Evolutionary conservation across 495 filamentous ascomycete genomes (phyloP).

Genomic region (Neurospora sp.): DNA sequence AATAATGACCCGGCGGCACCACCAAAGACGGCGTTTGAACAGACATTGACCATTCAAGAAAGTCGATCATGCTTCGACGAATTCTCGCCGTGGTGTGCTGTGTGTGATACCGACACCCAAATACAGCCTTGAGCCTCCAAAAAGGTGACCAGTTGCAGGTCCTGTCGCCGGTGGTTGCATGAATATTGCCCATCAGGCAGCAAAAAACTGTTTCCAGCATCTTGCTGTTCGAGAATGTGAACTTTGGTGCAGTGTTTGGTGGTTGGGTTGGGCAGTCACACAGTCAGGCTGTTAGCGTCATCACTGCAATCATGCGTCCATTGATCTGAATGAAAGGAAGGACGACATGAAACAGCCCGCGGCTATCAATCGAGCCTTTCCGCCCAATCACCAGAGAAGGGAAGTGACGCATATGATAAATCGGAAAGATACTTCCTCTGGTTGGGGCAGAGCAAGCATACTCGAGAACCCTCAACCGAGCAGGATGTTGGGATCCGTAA

Average conservation of each 20-base stretch:
- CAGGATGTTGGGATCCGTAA: background rate
- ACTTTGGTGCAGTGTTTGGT: background rate
- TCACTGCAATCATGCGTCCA: constrained; percentile 15
- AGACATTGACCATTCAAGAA: background rate
- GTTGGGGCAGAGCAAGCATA: background rate
- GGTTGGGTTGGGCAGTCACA: constrained; percentile 24
- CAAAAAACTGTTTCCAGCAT: constrained; percentile 3
- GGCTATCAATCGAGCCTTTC: constrained; percentile 10
- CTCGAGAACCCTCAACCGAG: background rate
- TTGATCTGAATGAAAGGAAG: constrained; percentile 1
- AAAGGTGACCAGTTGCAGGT: constrained; percentile 2
- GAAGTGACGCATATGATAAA: background rate
- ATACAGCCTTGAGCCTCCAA: background rate
- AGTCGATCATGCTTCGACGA: background rate
- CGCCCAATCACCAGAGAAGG: constrained; percentile 14
- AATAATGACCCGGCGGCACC: background rate
- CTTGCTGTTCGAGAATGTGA: constrained; percentile 2
- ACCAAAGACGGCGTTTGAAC: background rate
- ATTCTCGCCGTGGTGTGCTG: background rate
- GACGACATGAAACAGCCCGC: constrained; percentile 22
- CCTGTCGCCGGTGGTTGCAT: background rate
- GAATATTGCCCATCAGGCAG: constrained; percentile 10
- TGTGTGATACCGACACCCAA: background rate
- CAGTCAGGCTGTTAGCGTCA: constrained; percentile 12
- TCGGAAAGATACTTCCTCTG: background rate